phyloP scores from a whole-genome alignment of 345 rosid species.

The Ceriops decandra region DNA sequence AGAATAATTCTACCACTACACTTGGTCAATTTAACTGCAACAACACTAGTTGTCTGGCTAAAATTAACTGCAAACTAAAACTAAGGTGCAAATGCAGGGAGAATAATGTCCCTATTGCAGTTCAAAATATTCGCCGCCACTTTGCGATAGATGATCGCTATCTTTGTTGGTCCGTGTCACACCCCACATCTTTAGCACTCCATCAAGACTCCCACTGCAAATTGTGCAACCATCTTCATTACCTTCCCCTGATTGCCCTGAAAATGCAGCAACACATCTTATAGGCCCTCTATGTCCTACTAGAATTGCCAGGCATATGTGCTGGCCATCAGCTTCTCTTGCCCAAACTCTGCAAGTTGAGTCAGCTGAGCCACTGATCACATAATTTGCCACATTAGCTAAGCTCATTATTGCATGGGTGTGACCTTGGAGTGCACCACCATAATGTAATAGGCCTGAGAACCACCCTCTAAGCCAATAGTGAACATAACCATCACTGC shows the following conservation, averaged over 20 bases:
- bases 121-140: conserved; percentile 24
- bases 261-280: conserved; percentile 34
- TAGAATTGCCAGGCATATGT: conserved; percentile 33
- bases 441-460: conserved; percentile 46
- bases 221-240: conserved; percentile 41
- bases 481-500: conserved; percentile 49
- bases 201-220: conserved; percentile 52
- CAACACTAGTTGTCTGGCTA: too few relatives aligned
- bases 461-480: conserved; percentile 47
- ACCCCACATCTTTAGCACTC: conserved; percentile 48
- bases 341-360: conserved; percentile 46
- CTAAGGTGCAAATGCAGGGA: too few relatives aligned
- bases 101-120: conserved; percentile 8
- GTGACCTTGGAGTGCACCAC: conserved; percentile 51
- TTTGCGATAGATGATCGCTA: conserved; percentile 10
- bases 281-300: conserved; percentile 44
- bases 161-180: conserved; percentile 18
- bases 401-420: conserved; percentile 52
- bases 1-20: too few relatives aligned
- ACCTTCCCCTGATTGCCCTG: conserved; percentile 24
- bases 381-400: conserved; percentile 31
- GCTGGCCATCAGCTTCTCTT: conserved; percentile 38
- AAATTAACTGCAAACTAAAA: too few relatives aligned
- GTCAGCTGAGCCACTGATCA: conserved; percentile 51
- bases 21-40: too few relatives aligned